phyloP scores from a whole-genome alignment of 805 yeast genomes.

The Ogataea methanolica region DNA sequence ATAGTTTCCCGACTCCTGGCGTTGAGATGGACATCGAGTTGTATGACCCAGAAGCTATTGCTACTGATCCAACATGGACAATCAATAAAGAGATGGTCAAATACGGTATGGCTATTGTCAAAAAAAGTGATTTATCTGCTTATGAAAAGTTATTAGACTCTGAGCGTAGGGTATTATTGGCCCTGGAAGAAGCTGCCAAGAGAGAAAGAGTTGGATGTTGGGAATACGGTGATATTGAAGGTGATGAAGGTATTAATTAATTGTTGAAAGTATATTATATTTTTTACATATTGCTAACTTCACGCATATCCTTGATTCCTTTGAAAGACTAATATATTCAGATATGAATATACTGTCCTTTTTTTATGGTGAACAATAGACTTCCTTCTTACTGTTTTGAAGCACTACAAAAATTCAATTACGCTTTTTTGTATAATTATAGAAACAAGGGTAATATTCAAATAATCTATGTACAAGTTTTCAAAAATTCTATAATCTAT shows the following conservation, averaged over 20 bases:
- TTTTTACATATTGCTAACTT: not conserved
- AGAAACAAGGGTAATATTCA: slow-evolving; percentile 1
- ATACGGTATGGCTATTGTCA: slow-evolving; percentile 58
- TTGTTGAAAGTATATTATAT: not conserved
- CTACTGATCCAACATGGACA: slow-evolving; percentile 51
- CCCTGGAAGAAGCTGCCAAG: slow-evolving; percentile 47
- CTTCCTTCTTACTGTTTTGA: no score
- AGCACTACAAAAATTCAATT: no score
- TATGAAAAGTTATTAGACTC: slow-evolving; percentile 34
- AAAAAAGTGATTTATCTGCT: slow-evolving; percentile 28
- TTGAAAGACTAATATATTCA: not conserved
- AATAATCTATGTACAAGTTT: slow-evolving; percentile 1
- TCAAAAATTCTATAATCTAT: slow-evolving; percentile 1
- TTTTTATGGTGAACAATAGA: no score
- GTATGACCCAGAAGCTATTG: slow-evolving; percentile 51
- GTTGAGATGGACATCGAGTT: slow-evolving; percentile 48
- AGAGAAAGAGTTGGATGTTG: slow-evolving; percentile 56
- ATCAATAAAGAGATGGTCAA: slow-evolving; percentile 55
- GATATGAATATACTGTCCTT: no score
- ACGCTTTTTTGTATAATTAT: not conserved
- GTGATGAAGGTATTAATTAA: slow-evolving; percentile 36
- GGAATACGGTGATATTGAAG: slow-evolving; percentile 71
- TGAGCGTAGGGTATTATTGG: slow-evolving; percentile 36
- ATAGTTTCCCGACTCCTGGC: slow-evolving; percentile 32
- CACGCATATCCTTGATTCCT: not conserved